Evolutionary conservation across 371 early-diverging fungal species (phyloP).

Genomic region (Entomophthora muscae): DNA sequence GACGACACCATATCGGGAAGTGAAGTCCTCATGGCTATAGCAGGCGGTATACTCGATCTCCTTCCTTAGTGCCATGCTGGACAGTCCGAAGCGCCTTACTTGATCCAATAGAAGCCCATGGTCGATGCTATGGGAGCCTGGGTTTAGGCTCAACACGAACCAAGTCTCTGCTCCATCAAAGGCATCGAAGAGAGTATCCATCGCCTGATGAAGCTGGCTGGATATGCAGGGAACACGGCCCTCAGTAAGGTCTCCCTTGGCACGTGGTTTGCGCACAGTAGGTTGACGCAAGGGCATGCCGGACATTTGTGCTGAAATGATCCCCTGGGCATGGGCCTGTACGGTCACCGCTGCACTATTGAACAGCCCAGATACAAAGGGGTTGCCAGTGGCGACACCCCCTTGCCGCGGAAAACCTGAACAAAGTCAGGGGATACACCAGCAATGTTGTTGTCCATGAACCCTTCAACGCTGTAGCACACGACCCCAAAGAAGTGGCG

Average conservation of each 20-base stretch:
- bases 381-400: conserved; percentile 30
- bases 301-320: conserved; percentile 47
- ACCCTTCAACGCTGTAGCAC: conserved; percentile 51
- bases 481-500: conserved; percentile 60
- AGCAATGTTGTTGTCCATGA: conserved; percentile 54
- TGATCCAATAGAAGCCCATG: conserved; percentile 30
- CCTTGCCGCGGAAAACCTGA: conserved; percentile 47
- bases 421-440: conserved; percentile 66
- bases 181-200: conserved; percentile 58
- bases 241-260: conserved; percentile 13
- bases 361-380: conserved; percentile 69
- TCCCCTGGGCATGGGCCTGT: conserved; percentile 62
- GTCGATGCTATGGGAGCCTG: background rate
- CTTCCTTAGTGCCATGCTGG: conserved; percentile 36
- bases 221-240: conserved; percentile 24
- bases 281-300: conserved; percentile 29
- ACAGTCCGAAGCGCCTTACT: conserved; percentile 35
- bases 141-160: conserved; percentile 63
- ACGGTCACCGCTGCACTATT: conserved; percentile 57
- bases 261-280: conserved; percentile 11
- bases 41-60: conserved; percentile 38
- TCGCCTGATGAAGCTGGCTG: conserved; percentile 48
- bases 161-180: conserved; percentile 70
- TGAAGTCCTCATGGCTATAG: conserved; percentile 39
- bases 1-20: conserved; percentile 31